Evolutionary conservation across 176 grass and related monocot species (phyloP).

Genomic region (Typha latifolia): DNA sequence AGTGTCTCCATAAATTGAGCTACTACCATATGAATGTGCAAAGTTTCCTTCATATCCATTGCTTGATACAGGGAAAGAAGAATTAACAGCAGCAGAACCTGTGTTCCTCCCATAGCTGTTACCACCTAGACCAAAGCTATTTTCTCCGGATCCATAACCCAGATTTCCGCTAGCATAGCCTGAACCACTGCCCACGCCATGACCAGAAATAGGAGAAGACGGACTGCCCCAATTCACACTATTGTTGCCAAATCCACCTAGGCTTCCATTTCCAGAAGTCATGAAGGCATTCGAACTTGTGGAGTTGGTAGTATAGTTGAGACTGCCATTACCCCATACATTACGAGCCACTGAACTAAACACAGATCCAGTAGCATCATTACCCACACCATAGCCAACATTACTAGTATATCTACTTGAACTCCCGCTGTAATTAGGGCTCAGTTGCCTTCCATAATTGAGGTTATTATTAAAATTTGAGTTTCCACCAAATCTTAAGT

Average conservation of each 20-base stretch:
- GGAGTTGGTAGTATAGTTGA: slow-evolving; percentile 54
- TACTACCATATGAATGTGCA: slow-evolving; percentile 49
- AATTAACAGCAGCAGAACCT: slow-evolving; percentile 42
- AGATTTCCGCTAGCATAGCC: slow-evolving; percentile 42
- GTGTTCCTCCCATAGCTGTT: slow-evolving; percentile 51
- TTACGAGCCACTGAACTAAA: slow-evolving; percentile 70
- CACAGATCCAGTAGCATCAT: slow-evolving; percentile 40
- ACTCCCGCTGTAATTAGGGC: slow-evolving; percentile 71
- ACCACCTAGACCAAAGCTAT: slow-evolving; percentile 40
- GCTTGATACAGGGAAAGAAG: slow-evolving; percentile 45
- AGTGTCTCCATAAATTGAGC: slow-evolving; percentile 61
- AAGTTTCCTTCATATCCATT: slow-evolving; percentile 62
- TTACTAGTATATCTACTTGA: slow-evolving; percentile 57
- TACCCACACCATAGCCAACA: slow-evolving; percentile 48
- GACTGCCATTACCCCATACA: slow-evolving; percentile 50
- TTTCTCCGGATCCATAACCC: slow-evolving; percentile 53
- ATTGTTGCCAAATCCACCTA: slow-evolving; percentile 60
- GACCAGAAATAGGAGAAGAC: slow-evolving; percentile 42
- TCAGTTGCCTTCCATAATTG: slow-evolving; percentile 45
- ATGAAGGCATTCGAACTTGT: slow-evolving; percentile 54
- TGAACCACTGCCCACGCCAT: slow-evolving; percentile 35
- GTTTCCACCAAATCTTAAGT: slow-evolving; percentile 36
- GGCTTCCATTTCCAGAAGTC: slow-evolving; percentile 51
- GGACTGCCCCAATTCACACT: slow-evolving; percentile 70
- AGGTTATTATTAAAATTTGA: slow-evolving; percentile 61